Evolutionary conservation across 768 basidiomycete species (phyloP).

Genomic region (Leccinum arenicola): DNA sequence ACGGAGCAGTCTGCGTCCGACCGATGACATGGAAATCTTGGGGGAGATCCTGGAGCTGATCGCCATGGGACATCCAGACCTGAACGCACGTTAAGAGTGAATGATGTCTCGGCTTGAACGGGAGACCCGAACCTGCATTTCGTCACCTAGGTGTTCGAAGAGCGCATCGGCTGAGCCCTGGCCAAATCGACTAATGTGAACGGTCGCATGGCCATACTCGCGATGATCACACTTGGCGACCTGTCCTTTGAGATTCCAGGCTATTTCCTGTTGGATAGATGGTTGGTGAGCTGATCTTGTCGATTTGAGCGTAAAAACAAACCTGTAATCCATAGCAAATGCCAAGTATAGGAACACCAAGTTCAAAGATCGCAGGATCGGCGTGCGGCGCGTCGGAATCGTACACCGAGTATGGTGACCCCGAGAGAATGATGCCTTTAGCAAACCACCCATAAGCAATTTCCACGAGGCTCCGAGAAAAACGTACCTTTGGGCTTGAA

Average conservation of each 20-base stretch:
- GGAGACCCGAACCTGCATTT: conserved; percentile 67
- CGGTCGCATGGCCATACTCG: conserved; percentile 91
- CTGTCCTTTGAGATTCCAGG: conserved; percentile 80
- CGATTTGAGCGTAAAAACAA: conserved; percentile 11
- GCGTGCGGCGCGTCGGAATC: conserved; percentile 90
- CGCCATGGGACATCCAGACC: conserved; percentile 99
- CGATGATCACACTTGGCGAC: conserved; percentile 87
- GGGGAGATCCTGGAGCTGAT: conserved; percentile 83
- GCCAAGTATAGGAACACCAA: conserved; percentile 89
- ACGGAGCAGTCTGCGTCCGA: conserved; percentile 82
- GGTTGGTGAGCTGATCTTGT: not conserved
- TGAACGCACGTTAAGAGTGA: conserved; percentile 30
- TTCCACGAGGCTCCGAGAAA: not conserved
- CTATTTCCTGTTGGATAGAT: conserved; percentile 70
- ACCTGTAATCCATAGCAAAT: conserved; percentile 98
- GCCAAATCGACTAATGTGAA: conserved; percentile 68
- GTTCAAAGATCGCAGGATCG: conserved; percentile 85
- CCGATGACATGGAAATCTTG: conserved; percentile 86
- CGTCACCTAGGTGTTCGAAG: conserved; percentile 83
- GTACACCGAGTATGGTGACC: conserved; percentile 98
- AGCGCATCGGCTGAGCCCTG: conserved; percentile 63
- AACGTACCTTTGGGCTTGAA: conserved; percentile 90
- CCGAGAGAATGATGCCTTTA: conserved; percentile 91
- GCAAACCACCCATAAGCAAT: not conserved
- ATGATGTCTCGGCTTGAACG: not conserved